Evolutionary conservation across 2,329 filamentous ascomycete genomes (phyloP), one percentile per base, ranked within the genome.

Genomic region (Claviceps lovelessii): DNA sequence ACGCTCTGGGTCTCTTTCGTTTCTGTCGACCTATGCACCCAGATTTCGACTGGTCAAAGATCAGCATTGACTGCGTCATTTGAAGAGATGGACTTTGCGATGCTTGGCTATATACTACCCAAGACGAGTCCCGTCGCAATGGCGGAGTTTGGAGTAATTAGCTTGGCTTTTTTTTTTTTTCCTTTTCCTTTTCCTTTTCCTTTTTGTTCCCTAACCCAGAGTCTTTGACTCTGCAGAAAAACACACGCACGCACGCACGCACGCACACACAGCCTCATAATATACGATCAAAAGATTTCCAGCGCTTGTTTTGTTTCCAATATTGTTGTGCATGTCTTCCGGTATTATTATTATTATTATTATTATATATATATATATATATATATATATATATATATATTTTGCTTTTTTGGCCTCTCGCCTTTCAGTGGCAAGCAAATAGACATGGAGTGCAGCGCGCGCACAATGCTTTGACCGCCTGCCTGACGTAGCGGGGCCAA

Each of bases 81-180:
- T 35, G 47, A 54, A 46, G 53, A 54, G 53, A 50, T 33, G 53
- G 53, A 50, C 13, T 45, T 11, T 9, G 53, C 41, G 39, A 50
- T 44, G 31, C 19, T 50, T 44, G 53, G 39, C 47, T 33, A 41
- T 44, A n/a, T 50, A 33, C 10, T 8, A 15, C 45, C 37, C 37
- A 28, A 49, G 39, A 44, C 17, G 11, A 17, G 37, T 47, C 10
- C 19, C 39, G 49, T 54, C n/a, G 37, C 53, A 42, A 35, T 10
- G 53, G 53, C 37, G 53, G 53, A 45, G 53, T 54, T 50, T 50
- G 53, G 57, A 52, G 45, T 55, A 55, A 41, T 45, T 58, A 58
- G 56, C 55, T 59, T 55, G 56, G 39, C 17, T 45, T 19, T 19
- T 53, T 48, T 45, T 19, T 17, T 46, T 28, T 19, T n/a, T n/a